phyloP scores from a whole-genome alignment of 441 rosid genomes.

The Lepidium campestre region DNA sequence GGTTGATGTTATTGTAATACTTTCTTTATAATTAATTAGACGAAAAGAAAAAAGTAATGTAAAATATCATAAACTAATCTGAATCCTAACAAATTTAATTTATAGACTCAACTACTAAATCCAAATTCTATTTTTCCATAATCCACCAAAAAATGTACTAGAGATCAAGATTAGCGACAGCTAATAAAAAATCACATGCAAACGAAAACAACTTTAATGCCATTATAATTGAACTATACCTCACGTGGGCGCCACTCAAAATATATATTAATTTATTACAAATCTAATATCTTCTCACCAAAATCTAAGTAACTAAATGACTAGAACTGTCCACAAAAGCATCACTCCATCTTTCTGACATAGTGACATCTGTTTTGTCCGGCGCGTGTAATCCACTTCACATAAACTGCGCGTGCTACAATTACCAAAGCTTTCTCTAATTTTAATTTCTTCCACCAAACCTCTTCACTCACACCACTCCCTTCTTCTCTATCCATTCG shows the following conservation, averaged over 20 bases:
- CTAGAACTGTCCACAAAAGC: constrained; percentile 19
- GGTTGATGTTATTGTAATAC: too few relatives aligned
- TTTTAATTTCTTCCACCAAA: constrained; percentile 14
- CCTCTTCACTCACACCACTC: constrained; percentile 5
- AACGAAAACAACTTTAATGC: constrained; percentile 7
- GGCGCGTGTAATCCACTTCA: background rate
- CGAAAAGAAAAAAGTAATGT: too few relatives aligned
- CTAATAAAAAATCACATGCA: background rate
- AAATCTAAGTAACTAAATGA: constrained; percentile 21
- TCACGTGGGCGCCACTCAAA: constrained; percentile 17
- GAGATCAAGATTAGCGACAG: background rate
- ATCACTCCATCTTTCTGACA: constrained; percentile 18
- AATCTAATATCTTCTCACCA: constrained; percentile 11
- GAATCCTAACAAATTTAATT: too few relatives aligned
- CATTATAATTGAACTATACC: background rate
- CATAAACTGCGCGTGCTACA: background rate
- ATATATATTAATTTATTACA: background rate
- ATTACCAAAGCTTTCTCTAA: background rate
- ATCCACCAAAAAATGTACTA: background rate
- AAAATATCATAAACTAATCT: background rate
- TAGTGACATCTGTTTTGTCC: constrained; percentile 17
- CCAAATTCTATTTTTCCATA: background rate
- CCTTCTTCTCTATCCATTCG: constrained; percentile 17
- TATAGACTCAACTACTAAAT: too few relatives aligned
- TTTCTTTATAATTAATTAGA: too few relatives aligned